Evolutionary conservation across 208 protist genomes (phyloP).

Genomic region (Leishmania martiniquensis): DNA sequence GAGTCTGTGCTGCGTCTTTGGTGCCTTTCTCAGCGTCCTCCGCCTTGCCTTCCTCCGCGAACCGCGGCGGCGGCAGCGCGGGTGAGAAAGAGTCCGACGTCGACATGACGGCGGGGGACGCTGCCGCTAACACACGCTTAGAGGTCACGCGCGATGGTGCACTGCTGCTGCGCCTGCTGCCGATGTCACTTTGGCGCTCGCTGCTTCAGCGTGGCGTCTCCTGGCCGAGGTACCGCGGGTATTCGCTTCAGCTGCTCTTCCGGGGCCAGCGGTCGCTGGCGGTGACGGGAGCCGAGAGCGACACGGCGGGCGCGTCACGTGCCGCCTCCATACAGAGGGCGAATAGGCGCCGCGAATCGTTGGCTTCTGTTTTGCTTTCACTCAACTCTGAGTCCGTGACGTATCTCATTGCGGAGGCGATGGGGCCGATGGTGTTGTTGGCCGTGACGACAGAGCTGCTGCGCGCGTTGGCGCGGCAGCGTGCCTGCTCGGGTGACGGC

Average conservation of each 20-base stretch:
- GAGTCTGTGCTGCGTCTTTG: background rate
- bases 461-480: background rate
- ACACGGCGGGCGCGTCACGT: background rate
- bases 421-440: slow-evolving; percentile 8
- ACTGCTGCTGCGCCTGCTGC: slow-evolving; percentile 10
- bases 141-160: background rate
- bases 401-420: slow-evolving; percentile 2
- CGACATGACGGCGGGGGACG: background rate
- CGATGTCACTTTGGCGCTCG: background rate
- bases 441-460: slow-evolving; percentile 4
- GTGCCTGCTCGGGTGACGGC: background rate
- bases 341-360: background rate
- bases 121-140: background rate
- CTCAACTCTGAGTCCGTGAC: background rate
- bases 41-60: background rate
- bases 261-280: background rate
- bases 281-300: background rate
- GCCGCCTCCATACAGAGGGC: background rate
- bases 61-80: background rate
- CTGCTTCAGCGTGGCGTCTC: slow-evolving; percentile 1
- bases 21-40: background rate
- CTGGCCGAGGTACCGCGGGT: slow-evolving; percentile 12
- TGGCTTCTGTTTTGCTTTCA: background rate
- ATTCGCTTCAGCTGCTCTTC: background rate
- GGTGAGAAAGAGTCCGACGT: background rate